Percentiles rank a stretch among this genome's conserved stretches.
Evolutionary conservation across 495 filamentous ascomycete genomes (phyloP).

Genomic region (Xylaria flabelliformis): DNA sequence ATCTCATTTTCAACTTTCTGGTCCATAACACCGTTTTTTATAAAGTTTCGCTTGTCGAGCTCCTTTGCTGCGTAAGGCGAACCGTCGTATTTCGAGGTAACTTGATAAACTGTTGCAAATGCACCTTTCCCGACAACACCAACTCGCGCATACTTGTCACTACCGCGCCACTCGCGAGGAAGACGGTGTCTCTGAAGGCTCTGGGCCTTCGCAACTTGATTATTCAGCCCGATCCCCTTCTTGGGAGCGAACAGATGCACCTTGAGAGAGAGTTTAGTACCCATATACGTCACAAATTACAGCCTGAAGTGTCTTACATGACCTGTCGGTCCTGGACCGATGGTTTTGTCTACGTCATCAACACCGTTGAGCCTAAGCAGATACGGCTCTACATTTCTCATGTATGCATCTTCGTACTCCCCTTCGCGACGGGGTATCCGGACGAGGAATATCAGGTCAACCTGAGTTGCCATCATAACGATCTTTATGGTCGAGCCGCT

Average conservation of each 20-base stretch:
- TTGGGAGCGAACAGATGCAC: conserved; percentile 39
- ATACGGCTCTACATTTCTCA: conserved; percentile 63
- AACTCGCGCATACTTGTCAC: conserved; percentile 79
- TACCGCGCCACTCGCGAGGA: conserved; percentile 75
- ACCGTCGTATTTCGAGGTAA: conserved; percentile 80
- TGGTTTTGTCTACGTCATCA: conserved; percentile 46
- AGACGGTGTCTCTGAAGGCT: conserved; percentile 31
- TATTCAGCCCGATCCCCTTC: conserved; percentile 1
- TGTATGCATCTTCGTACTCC: conserved; percentile 60
- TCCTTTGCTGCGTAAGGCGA: conserved; percentile 87
- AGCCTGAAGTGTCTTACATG: conserved; percentile 42
- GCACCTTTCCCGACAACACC: conserved; percentile 87
- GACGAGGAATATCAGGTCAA: conserved; percentile 78
- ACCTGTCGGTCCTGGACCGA: conserved; percentile 54
- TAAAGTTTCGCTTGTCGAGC: conserved; percentile 85
- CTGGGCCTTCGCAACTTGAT: not conserved
- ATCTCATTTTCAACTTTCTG: conserved; percentile 93
- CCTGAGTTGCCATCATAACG: conserved; percentile 55
- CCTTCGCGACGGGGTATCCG: conserved; percentile 78
- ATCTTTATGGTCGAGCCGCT: conserved; percentile 77
- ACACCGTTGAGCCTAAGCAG: conserved; percentile 39
- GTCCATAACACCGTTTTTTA: conserved; percentile 84
- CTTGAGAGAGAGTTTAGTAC: conserved; percentile 29
- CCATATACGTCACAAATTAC: not conserved
- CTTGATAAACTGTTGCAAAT: conserved; percentile 89